Base-by-base conservation (phyloP, 1,284 basidiomycete genomes). In the Ganoderma sp. region DNA sequence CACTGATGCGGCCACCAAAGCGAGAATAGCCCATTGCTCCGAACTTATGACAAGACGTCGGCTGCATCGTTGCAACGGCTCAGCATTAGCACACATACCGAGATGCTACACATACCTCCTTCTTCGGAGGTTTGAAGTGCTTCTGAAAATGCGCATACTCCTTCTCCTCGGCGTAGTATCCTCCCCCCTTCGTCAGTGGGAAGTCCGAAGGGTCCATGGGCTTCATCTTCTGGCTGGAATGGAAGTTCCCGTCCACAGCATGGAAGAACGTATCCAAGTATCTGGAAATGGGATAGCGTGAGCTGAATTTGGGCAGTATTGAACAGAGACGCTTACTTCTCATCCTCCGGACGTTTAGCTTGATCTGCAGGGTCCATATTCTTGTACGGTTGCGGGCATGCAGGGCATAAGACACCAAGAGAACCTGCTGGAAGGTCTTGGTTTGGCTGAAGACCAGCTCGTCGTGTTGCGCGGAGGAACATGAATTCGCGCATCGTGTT, bases 351-450 rank as follows among this genome's bases (percentile, higher is more conserved):
- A 3, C 41, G 17, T 22, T 61, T 14, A 22, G 19, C 41, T 64
- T n/a, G 65, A 67, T 73, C 9, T 54, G 39, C 45, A 1, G 71
- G 67, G n/a, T 73, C 65, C 69, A 76, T 75, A 64, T 75, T 76
- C 25, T 70, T 71, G 6, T 43, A 65, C 0, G 68, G 66, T 37
- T 76, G 75, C 0, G 75, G 75, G 52, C 74, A 75, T 0, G 72
- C 61, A 0, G 74, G 73, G 52, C 74, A 76, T 0, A 56, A 10
- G 0, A 61, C n/a, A 1, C 58, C 65, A 0, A 69, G 60, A 2
- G 32, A n/a, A 8, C 68, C 65, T 12, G 61, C 41, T 34, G 9
- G 19, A 0, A 64, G 22, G 3, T 22, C n/a, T 5, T 1, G 17
- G 1, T 0, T 14, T 1, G 68, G 62, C 22, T 63, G 54, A 1